Percentiles rank a stretch among this genome's conserved stretches.
These are phyloP conservation scores for Phialocephala sp. DNA, from an alignment of 2,329 filamentous ascomycete genomes.

Conservation along the genomic window DNA sequence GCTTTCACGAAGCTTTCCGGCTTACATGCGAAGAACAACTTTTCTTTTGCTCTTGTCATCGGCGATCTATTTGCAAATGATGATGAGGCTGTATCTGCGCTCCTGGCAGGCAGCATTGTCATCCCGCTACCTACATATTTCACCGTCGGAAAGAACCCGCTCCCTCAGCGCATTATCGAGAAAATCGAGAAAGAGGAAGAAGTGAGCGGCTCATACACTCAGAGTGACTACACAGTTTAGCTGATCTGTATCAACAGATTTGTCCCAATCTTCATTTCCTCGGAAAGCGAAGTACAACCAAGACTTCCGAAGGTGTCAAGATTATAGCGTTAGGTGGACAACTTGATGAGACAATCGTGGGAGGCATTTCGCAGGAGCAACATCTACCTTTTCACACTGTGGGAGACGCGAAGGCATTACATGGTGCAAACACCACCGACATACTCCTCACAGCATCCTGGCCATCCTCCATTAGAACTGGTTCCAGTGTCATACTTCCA, in stretches of 20 bases:
- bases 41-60: constrained; percentile 81
- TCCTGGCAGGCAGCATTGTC: constrained; percentile 74
- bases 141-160: constrained; percentile 73
- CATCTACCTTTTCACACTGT: constrained; percentile 79
- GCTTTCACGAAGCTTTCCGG: constrained; percentile 81
- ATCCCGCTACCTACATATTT: constrained; percentile 91
- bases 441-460: constrained; percentile 88
- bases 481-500: constrained; percentile 67
- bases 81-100: constrained; percentile 61
- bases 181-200: constrained; percentile 75
- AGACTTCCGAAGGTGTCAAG: constrained; percentile 86
- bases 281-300: constrained; percentile 84
- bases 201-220: constrained; percentile 45
- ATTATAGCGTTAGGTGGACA: constrained; percentile 86
- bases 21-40: constrained; percentile 86
- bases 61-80: constrained; percentile 82
- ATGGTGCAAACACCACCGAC: constrained; percentile 79
- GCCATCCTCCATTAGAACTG: constrained; percentile 74
- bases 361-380: constrained; percentile 71
- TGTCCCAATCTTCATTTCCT: constrained; percentile 92
- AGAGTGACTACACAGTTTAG: constrained; percentile 11
- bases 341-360: constrained; percentile 65
- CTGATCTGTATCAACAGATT: constrained; percentile 53
- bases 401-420: constrained; percentile 76
- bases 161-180: constrained; percentile 73